These are phyloP conservation scores for Peniophora sp. DNA, from an alignment of 1,284 basidiomycete species.

Conservation along the genomic window DNA sequence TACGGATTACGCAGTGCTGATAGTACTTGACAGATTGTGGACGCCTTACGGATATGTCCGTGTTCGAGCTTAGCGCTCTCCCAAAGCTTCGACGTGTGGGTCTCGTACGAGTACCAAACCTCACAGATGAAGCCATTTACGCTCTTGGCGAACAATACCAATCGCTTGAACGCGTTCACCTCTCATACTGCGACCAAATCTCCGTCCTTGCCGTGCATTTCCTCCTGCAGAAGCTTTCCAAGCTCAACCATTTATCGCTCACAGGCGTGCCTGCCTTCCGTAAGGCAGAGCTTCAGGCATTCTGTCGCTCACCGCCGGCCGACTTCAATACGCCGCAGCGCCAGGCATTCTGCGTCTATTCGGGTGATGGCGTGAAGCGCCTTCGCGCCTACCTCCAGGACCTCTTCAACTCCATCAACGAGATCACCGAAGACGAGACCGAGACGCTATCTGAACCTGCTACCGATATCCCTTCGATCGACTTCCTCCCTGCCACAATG, in stretches of 20 bases:
- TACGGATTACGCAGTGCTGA: conserved; percentile 6
- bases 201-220: conserved; percentile 88
- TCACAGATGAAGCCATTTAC: conserved; percentile 92
- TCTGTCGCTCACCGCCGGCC: conserved; percentile 83
- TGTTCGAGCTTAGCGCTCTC: conserved; percentile 84
- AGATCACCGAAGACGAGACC: conserved; percentile 18
- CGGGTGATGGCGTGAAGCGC: conserved; percentile 82
- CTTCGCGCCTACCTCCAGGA: conserved; percentile 75
- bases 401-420: conserved; percentile 63
- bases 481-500: too few relatives aligned
- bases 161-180: conserved; percentile 90
- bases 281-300: conserved; percentile 79
- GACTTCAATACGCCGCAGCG: conserved; percentile 91
- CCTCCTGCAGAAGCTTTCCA: conserved; percentile 79
- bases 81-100: conserved; percentile 93
- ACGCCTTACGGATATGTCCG: conserved; percentile 86
- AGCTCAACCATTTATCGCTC: conserved; percentile 90
- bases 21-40: conserved; percentile 59
- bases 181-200: conserved; percentile 97
- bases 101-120: conserved; percentile 85
- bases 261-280: conserved; percentile 95
- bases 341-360: conserved; percentile 95
- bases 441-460: not conserved
- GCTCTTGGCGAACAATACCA: conserved; percentile 75
- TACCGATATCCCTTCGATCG: too few relatives aligned